Evolutionary conservation across 73 alveolate genomes (phyloP).

Genomic region (Symbiodinium pilosum): DNA sequence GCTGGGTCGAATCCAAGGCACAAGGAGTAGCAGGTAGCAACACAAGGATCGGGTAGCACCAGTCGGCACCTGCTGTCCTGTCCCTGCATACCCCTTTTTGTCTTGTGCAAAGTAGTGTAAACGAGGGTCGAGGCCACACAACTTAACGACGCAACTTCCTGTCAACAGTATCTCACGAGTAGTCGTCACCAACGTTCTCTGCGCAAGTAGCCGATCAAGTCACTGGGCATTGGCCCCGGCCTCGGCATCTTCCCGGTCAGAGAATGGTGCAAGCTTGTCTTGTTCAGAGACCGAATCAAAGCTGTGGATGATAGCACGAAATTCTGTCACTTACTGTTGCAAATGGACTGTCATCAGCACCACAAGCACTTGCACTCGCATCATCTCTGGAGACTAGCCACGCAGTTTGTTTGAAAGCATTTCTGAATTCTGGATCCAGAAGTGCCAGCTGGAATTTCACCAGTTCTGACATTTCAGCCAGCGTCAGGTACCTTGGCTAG

Average conservation of each 20-base stretch:
- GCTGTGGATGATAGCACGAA: too few species aligned
- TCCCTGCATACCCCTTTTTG: too few species aligned
- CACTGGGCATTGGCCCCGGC: constrained; percentile 86
- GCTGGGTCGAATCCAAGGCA: too few species aligned
- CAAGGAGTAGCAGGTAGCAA: too few species aligned
- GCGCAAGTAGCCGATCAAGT: constrained; percentile 57
- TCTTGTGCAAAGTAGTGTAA: too few species aligned
- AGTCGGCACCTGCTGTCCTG: too few species aligned
- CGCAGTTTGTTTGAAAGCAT: not conserved
- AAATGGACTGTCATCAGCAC: too few species aligned
- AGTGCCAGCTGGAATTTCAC: constrained; percentile 54
- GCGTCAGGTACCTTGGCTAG: constrained; percentile 39
- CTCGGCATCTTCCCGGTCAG: not conserved
- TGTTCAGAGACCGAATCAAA: too few species aligned
- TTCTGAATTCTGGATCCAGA: constrained; percentile 12
- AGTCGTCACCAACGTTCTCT: constrained; percentile 12
- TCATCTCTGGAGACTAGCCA: not conserved
- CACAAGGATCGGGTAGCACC: too few species aligned
- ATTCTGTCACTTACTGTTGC: too few species aligned
- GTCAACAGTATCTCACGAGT: not conserved
- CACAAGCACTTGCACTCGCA: too few species aligned
- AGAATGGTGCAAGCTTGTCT: too few species aligned
- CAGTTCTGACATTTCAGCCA: constrained; percentile 78
- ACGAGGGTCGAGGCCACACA: not conserved
- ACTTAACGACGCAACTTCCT: not conserved